Evolutionary conservation across 805 yeast species (phyloP).

Genomic region (Diddensiella transvaalensis): DNA sequence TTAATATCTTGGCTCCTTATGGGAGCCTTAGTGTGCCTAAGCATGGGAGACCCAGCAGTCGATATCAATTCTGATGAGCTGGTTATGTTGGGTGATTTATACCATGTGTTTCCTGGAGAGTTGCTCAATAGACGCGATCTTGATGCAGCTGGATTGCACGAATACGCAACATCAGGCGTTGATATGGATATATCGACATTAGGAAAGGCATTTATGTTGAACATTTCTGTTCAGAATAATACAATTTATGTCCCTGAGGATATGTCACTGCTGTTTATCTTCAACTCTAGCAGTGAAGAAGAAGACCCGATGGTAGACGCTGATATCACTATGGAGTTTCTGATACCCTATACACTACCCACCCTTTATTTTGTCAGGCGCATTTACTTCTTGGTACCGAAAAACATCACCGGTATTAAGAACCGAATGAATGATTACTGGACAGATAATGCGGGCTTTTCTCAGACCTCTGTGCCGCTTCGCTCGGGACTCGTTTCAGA

Average conservation of each 20-base stretch:
- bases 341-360: constrained; percentile 23
- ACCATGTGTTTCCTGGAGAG: constrained; percentile 14
- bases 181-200: constrained; percentile 6
- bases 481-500: constrained; percentile 6
- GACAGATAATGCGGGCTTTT: constrained; percentile 12
- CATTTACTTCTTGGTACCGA: constrained; percentile 20
- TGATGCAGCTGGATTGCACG: constrained; percentile 9
- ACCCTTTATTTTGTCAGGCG: constrained; percentile 16
- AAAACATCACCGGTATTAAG: constrained; percentile 5
- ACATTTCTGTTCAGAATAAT: constrained; percentile 7
- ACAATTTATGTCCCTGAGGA: constrained; percentile 18
- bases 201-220: constrained; percentile 9
- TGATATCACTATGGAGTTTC: constrained; percentile 15
- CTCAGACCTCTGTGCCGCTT: constrained; percentile 10
- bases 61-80: neutral
- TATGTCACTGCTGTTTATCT: constrained; percentile 19
- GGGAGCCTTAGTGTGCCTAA: no score
- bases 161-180: constrained; percentile 7
- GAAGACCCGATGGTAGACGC: neutral
- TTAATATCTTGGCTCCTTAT: no score
- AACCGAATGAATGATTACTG: constrained; percentile 5
- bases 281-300: constrained; percentile 12
- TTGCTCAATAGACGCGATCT: constrained; percentile 16
- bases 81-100: constrained; percentile 12
- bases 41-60: no score